These are phyloP conservation scores for Neurospora tetraspora DNA, from an alignment of 495 filamentous ascomycete species.

Conservation along the genomic window DNA sequence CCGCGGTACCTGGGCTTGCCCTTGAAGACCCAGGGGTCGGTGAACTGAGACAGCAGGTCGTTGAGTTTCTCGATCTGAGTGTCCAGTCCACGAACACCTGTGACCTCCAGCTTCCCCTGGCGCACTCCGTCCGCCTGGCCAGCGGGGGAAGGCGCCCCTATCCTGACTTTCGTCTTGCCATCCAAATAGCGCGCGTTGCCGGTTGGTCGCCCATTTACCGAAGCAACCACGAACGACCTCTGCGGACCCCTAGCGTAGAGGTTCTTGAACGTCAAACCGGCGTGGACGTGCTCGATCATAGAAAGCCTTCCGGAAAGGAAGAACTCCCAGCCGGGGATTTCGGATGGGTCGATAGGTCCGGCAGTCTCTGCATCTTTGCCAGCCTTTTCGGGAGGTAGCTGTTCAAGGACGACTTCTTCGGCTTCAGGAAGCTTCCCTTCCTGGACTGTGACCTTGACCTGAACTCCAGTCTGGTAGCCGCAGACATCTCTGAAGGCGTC, in stretches of 20 bases:
- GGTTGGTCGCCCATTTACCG: constrained; percentile 31
- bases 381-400: constrained; percentile 4
- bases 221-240: constrained; percentile 37
- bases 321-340: constrained; percentile 21
- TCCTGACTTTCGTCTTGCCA: constrained; percentile 25
- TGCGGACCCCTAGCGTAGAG: constrained; percentile 32
- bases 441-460: constrained; percentile 39
- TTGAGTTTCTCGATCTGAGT: constrained; percentile 57
- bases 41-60: constrained; percentile 51
- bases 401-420: constrained; percentile 29
- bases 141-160: constrained; percentile 10
- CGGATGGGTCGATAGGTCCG: constrained; percentile 8
- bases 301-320: constrained; percentile 20
- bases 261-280: constrained; percentile 40
- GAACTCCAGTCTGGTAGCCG: constrained; percentile 53
- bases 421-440: constrained; percentile 26
- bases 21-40: constrained; percentile 17
- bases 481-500: constrained; percentile 55
- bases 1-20: constrained; percentile 34
- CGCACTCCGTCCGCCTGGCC: constrained; percentile 6
- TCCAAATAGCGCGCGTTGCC: constrained; percentile 31
- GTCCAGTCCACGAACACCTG: constrained; percentile 52
- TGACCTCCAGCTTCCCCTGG: constrained; percentile 28
- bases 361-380: not conserved
- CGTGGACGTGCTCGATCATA: constrained; percentile 36